A percentile compares a stretch with the other conserved stretches of the same genome.
Evolutionary conservation across 805 yeast genomes (phyloP).

Genomic region (Alloascoidea hylecoeti): DNA sequence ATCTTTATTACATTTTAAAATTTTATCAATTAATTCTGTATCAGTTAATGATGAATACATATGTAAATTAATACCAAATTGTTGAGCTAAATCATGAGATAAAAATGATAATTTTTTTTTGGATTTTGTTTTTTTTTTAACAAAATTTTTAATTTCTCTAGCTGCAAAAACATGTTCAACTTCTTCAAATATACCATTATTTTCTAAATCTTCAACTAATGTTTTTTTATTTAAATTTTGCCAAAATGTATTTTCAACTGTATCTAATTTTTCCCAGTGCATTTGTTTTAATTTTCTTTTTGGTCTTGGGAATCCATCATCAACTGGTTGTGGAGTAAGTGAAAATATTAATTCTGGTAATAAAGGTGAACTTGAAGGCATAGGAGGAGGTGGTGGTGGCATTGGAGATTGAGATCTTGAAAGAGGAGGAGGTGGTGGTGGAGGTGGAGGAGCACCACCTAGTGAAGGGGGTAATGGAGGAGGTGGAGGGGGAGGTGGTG

Average conservation of each 20-base stretch:
- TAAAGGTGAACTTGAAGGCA: conserved; percentile 18
- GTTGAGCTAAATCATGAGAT: conserved; percentile 82
- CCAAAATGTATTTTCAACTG: conserved; percentile 83
- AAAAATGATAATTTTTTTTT: conserved; percentile 51
- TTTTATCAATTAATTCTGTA: conserved; percentile 50
- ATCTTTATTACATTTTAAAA: conserved; percentile 64
- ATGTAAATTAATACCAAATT: conserved; percentile 88
- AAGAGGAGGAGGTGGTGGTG: conserved; percentile 20
- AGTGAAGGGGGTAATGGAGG: conserved; percentile 9
- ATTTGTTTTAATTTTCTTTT: conserved; percentile 75
- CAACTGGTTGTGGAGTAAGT: conserved; percentile 12
- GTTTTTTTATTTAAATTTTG: conserved; percentile 33
- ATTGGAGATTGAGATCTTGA: conserved; percentile 13
- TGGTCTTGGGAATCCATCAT: conserved; percentile 48
- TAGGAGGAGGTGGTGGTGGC: conserved; percentile 19
- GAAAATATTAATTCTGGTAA: neutral
- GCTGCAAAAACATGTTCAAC: conserved; percentile 84
- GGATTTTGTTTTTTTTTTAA: conserved; percentile 29
- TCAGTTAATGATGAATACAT: conserved; percentile 50
- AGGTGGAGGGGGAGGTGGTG: conserved; percentile 11
- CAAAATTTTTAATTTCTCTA: conserved; percentile 42
- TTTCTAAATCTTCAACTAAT: conserved; percentile 47
- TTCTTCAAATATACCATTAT: conserved; percentile 70
- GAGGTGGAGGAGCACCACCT: conserved; percentile 15
- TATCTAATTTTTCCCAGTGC: conserved; percentile 93